A percentile compares a stretch with the other conserved stretches of the same genome.
Conservation (phyloP, 2,329 filamentous ascomycete species). For the Colletotrichum sublineola region DNA sequence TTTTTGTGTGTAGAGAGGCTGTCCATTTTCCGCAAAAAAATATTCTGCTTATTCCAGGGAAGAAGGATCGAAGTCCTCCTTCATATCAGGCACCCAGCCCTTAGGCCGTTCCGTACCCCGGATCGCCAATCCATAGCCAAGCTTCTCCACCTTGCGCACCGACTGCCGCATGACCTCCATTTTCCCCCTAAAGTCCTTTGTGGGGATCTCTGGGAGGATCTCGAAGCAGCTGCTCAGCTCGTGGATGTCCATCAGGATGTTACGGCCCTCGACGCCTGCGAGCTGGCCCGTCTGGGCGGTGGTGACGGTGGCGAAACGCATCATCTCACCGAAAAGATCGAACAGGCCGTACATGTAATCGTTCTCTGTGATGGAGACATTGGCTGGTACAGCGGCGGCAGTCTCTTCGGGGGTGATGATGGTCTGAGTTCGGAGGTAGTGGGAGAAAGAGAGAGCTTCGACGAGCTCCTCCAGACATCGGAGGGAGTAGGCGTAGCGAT, state of each 20-base stretch:
- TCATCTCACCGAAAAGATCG: conserved; percentile 94
- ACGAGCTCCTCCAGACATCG: conserved; percentile 94
- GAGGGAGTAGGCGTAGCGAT: conserved; percentile 85
- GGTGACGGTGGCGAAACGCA: conserved; percentile 93
- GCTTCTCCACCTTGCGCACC: conserved; percentile 93
- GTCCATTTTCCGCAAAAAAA: not conserved
- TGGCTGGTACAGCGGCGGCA: conserved; percentile 59
- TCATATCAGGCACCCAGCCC: conserved; percentile 89
- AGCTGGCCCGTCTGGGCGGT: conserved; percentile 79
- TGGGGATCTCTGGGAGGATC: conserved; percentile 72
- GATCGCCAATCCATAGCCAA: conserved; percentile 89
- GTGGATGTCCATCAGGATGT: conserved; percentile 85
- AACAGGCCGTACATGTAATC: conserved; percentile 94
- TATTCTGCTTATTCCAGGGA: conserved; percentile 19
- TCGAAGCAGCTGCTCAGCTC: conserved; percentile 83
- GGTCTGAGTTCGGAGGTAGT: conserved; percentile 84
- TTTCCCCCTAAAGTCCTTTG: conserved; percentile 79
- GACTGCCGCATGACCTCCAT: conserved; percentile 87
- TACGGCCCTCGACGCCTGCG: conserved; percentile 58
- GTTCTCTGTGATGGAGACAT: conserved; percentile 77
- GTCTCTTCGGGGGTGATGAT: conserved; percentile 79
- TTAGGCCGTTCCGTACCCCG: conserved; percentile 89
- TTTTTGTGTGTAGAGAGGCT: not conserved
- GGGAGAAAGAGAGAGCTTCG: conserved; percentile 88
- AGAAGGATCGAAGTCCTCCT: conserved; percentile 45